phyloP scores from a whole-genome alignment of 306 rosid species.

The Styphnolobium japonicum region DNA sequence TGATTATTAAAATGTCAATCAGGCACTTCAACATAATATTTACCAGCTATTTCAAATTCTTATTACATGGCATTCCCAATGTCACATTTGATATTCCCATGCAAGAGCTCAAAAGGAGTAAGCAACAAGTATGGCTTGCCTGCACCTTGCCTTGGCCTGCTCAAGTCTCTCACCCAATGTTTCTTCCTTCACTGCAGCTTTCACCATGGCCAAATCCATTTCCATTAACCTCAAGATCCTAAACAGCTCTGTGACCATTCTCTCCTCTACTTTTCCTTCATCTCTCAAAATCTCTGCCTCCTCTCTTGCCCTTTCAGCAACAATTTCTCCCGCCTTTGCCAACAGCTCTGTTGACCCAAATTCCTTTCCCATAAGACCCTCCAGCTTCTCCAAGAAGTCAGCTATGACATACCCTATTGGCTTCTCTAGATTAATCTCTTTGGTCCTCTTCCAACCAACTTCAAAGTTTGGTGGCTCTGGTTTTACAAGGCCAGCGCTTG shows the following conservation, averaged over 20 bases:
- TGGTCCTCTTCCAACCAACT: constrained; percentile 93
- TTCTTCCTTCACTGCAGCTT: constrained; percentile 83
- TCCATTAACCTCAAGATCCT: constrained; percentile 86
- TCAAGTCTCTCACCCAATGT: constrained; percentile 68
- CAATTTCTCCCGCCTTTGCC: constrained; percentile 80
- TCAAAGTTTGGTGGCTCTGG: constrained; percentile 81
- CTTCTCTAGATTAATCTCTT: constrained; percentile 64
- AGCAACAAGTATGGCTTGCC: constrained; percentile 96
- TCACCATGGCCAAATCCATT: constrained; percentile 92
- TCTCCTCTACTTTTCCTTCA: constrained; percentile 86
- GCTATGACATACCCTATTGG: constrained; percentile 79
- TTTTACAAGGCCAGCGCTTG: constrained; percentile 29
- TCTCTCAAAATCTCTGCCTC: constrained; percentile 77
- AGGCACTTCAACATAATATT: not conserved
- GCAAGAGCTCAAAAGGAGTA: constrained; percentile 55
- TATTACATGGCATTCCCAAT: not conserved
- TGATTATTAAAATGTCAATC: not conserved
- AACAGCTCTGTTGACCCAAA: constrained; percentile 70
- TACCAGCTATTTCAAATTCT: not conserved
- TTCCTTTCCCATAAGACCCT: constrained; percentile 68
- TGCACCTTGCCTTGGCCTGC: constrained; percentile 89
- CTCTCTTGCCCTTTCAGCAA: constrained; percentile 88
- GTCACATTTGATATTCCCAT: constrained; percentile 14
- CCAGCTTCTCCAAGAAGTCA: constrained; percentile 83
- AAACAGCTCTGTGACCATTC: constrained; percentile 77